Evolutionary conservation across 805 yeast genomes (phyloP), one percentile per base, ranked within the genome.

Genomic region (Tetrapisispora taiwanensis): DNA sequence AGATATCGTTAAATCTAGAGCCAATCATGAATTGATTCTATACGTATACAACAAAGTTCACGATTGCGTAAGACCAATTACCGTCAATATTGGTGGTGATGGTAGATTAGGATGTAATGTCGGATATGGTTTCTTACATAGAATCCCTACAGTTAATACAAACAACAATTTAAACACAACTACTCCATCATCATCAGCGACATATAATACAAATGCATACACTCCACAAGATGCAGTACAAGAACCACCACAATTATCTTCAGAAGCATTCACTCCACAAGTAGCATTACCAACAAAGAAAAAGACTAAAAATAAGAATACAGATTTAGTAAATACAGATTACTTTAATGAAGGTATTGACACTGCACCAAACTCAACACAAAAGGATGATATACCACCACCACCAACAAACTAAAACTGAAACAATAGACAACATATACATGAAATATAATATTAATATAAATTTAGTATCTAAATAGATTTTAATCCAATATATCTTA

Each of bases 41-140:
- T 80, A 80, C 55, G 95, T 89, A 0, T 90, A 90, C 63, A 90
- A 90, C 62, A 90, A 83, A 53, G 94, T 84, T 55, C 82, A 78
- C 55, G 92, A 90, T 58, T 73, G 83, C 13, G 80, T 87, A 33
- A 74, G 98, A 53, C 95, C 95, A 0, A 89, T 90, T 3, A 79
- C 84, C 0, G 85, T 89, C n/a, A 69, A 75, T 43, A 83, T 86
- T 3, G 86, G 88, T n/a, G 87, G 89, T 14, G 74, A 69, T 50
- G 95, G 95, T 1, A 69, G 87, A 31, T 66, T 90, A 31, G 98
- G 98, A 2, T 88, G 96, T 65, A 95, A 89, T 51, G 94, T 90
- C 17, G 97, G 97, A 0, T 89, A 88, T 55, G 98, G 98, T 0
- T 71, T 84, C 42, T 67, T 90, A 41, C 97, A 90, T 59, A 69